Percentiles rank a stretch among this genome's conserved stretches.
Conservation (phyloP, 2,329 filamentous ascomycete genomes). For the Pseudogymnoascus sp. region DNA sequence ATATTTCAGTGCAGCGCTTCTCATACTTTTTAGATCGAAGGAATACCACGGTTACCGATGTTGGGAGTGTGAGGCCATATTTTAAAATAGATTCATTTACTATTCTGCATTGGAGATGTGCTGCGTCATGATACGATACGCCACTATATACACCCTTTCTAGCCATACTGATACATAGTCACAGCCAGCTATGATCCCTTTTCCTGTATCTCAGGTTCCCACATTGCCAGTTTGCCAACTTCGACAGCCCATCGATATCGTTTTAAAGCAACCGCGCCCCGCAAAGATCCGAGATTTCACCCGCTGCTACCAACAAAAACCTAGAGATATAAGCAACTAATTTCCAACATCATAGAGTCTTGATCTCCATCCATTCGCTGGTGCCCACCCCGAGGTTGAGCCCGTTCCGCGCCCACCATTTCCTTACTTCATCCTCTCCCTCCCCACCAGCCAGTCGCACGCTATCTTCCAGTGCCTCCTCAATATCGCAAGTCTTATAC, state of each 20-base stretch:
- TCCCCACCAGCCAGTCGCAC: constrained; percentile 48
- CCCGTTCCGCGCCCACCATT: constrained; percentile 79
- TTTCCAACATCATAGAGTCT: constrained; percentile 39
- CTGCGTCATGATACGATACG: neutral
- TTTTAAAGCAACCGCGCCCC: neutral
- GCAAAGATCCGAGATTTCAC: neutral
- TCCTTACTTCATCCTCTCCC: constrained; percentile 63
- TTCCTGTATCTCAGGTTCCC: constrained; percentile 4
- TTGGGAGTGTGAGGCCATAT: neutral
- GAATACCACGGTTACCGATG: neutral
- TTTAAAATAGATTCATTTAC: neutral
- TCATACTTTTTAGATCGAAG: neutral
- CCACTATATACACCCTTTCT: neutral
- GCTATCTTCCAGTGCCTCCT: constrained; percentile 87
- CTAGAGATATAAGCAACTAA: neutral
- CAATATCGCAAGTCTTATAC: constrained; percentile 92
- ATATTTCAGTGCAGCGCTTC: neutral
- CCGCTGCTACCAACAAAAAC: neutral
- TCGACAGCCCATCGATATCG: neutral
- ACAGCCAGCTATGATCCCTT: constrained; percentile 2
- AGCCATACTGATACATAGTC: constrained; percentile 6
- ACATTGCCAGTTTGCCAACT: neutral
- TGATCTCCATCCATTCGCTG: constrained; percentile 65
- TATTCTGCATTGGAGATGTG: neutral
- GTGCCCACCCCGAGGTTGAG: constrained; percentile 61